phyloP scores from a whole-genome alignment of 1,284 basidiomycete genomes.

The Flammula alnicola region DNA sequence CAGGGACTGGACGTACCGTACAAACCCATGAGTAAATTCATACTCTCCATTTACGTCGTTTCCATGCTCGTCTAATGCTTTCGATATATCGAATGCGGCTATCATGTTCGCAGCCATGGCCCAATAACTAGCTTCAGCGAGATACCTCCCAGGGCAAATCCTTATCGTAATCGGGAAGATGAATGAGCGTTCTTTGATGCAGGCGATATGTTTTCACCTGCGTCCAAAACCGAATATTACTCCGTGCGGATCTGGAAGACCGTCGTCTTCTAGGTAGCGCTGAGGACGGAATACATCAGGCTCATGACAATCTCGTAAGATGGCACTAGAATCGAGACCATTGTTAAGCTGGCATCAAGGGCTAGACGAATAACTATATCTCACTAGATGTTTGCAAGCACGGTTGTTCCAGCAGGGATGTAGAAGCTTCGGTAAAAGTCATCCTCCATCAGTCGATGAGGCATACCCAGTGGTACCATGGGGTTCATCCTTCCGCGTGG shows the following conservation, averaged over 20 bases:
- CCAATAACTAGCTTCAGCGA: slow-evolving; percentile 44
- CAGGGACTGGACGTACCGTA: slow-evolving; percentile 36
- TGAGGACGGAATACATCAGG: slow-evolving; percentile 44
- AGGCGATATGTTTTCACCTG: slow-evolving; percentile 33
- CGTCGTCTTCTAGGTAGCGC: slow-evolving; percentile 39
- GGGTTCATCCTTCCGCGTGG: slow-evolving; percentile 43
- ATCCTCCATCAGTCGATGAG: slow-evolving; percentile 52
- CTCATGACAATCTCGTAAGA: slow-evolving; percentile 44
- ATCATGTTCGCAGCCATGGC: slow-evolving; percentile 38
- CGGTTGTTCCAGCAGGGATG: slow-evolving; percentile 49
- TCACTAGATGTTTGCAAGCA: slow-evolving; percentile 55
- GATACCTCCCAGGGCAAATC: slow-evolving; percentile 47
- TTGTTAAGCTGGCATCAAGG: not conserved
- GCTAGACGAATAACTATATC: slow-evolving; percentile 13
- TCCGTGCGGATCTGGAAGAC: slow-evolving; percentile 43
- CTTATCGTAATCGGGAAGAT: slow-evolving; percentile 24
- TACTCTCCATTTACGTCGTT: slow-evolving; percentile 32
- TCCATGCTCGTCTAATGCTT: slow-evolving; percentile 35
- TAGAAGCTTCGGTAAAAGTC: slow-evolving; percentile 54
- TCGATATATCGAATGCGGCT: slow-evolving; percentile 40
- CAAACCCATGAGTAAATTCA: slow-evolving; percentile 40
- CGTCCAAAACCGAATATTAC: slow-evolving; percentile 51
- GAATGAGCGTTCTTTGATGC: not conserved
- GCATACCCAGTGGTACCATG: slow-evolving; percentile 50
- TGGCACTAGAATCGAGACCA: slow-evolving; percentile 42